Percentiles rank a stretch among this genome's conserved stretches.
phyloP scores from a whole-genome alignment of 1,139 yeast species.

The Blastobotrys petasosporus region DNA sequence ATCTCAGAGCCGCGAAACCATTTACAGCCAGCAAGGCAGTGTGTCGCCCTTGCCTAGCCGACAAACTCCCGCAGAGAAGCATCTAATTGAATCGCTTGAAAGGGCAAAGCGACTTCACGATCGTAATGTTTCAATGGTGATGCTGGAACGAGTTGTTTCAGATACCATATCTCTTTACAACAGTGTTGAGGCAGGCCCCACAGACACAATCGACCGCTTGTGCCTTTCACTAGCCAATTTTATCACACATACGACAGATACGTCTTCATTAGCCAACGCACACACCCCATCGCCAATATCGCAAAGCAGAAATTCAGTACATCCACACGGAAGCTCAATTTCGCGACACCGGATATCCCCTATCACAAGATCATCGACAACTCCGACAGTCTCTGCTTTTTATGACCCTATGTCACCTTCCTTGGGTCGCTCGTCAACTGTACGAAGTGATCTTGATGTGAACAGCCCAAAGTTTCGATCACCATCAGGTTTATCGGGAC shows the following conservation, averaged over 20 bases:
- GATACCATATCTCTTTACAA: constrained; percentile 24
- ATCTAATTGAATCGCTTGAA: constrained; percentile 22
- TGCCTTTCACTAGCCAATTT: constrained; percentile 28
- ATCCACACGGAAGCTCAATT: too few relatives aligned
- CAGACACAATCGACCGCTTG: constrained; percentile 21
- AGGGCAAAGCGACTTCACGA: constrained; percentile 18
- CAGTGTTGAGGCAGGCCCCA: constrained; percentile 11
- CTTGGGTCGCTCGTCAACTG: too few relatives aligned
- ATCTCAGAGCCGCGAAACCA: not conserved
- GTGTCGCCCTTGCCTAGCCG: constrained; percentile 15
- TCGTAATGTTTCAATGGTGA: constrained; percentile 20
- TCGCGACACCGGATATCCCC: too few relatives aligned
- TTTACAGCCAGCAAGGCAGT: not conserved
- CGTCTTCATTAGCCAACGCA: not conserved
- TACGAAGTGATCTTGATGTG: too few relatives aligned
- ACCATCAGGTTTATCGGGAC: too few relatives aligned
- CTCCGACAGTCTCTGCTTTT: too few relatives aligned
- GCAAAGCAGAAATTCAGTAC: not conserved
- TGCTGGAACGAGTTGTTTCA: constrained; percentile 26
- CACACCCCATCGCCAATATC: not conserved
- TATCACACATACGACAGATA: constrained; percentile 14
- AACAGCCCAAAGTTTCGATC: too few relatives aligned
- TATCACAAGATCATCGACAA: too few relatives aligned
- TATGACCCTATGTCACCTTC: too few relatives aligned
- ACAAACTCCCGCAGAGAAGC: constrained; percentile 26